phyloP scores from a whole-genome alignment of 2,329 filamentous ascomycete species.

The Saccharata proteae region DNA sequence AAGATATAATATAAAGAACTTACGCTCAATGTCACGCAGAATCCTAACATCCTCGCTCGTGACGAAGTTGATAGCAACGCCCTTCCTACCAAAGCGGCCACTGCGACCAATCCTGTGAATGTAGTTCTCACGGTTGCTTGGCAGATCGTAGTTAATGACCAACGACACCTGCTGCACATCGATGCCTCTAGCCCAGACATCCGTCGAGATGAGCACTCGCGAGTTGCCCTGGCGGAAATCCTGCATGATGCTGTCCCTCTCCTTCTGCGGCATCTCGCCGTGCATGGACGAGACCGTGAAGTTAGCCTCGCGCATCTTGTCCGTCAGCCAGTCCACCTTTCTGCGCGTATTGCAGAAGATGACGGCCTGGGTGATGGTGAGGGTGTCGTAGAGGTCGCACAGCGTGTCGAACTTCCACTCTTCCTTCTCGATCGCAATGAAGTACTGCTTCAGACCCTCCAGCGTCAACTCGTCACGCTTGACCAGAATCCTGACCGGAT shows the following conservation, averaged over 20 bases:
- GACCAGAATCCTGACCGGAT: constrained; percentile 89
- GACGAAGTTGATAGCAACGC: constrained; percentile 99
- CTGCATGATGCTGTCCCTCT: constrained; percentile 98
- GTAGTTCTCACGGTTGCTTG: constrained; percentile 98
- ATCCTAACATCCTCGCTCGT: constrained; percentile 97
- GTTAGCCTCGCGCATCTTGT: constrained; percentile 98
- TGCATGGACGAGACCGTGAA: constrained; percentile 99
- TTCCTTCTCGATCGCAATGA: constrained; percentile 97
- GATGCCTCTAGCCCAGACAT: constrained; percentile 96
- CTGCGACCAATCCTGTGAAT: constrained; percentile 96
- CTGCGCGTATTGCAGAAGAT: constrained; percentile 99
- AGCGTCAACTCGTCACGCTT: constrained; percentile 98
- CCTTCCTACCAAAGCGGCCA: constrained; percentile 92
- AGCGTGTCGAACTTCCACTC: constrained; percentile 99
- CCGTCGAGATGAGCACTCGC: constrained; percentile 89
- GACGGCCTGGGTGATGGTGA: constrained; percentile 96
- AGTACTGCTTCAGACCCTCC: constrained; percentile 97
- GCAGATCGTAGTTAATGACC: constrained; percentile 98
- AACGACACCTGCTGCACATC: constrained; percentile 97
- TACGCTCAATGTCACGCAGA: constrained; percentile 88
- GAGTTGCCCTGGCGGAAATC: constrained; percentile 96
- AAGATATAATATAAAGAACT: constrained; percentile 19
- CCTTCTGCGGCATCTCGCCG: constrained; percentile 97
- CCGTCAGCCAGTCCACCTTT: constrained; percentile 98
- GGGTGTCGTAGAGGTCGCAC: constrained; percentile 95